Evolutionary conservation across 495 filamentous ascomycete genomes (phyloP).

Genomic region (Aspergillus incahuasiensis): DNA sequence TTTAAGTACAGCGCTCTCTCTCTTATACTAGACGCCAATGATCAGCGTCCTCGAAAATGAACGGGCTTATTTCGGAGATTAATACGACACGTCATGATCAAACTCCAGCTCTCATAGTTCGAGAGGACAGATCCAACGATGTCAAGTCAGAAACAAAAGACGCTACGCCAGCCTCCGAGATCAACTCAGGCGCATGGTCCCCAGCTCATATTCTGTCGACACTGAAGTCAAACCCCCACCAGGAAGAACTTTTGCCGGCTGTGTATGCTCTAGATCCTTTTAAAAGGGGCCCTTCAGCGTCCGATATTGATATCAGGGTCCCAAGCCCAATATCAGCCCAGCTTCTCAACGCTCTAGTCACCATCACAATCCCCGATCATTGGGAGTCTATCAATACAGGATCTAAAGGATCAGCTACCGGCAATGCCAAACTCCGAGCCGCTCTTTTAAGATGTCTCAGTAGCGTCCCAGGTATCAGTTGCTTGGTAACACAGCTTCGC

Average conservation of each 20-base stretch:
- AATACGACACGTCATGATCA: slow-evolving; percentile 32
- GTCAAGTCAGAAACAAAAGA: slow-evolving; percentile 7
- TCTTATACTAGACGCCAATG: background rate
- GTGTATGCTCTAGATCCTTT: slow-evolving; percentile 51
- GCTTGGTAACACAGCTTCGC: slow-evolving; percentile 59
- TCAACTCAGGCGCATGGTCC: slow-evolving; percentile 29
- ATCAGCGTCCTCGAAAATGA: slow-evolving; percentile 27
- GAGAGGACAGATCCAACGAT: slow-evolving; percentile 12
- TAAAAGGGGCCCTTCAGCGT: slow-evolving; percentile 23
- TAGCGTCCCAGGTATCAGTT: slow-evolving; percentile 68
- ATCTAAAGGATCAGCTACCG: slow-evolving; percentile 26
- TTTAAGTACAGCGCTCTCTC: slow-evolving; percentile 11
- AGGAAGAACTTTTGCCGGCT: slow-evolving; percentile 48
- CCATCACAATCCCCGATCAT: slow-evolving; percentile 67
- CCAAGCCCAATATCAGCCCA: slow-evolving; percentile 63
- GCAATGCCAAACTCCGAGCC: slow-evolving; percentile 28
- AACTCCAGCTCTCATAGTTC: slow-evolving; percentile 16
- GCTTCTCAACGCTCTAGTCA: slow-evolving; percentile 65
- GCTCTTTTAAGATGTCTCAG: slow-evolving; percentile 63
- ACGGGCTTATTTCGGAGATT: slow-evolving; percentile 39
- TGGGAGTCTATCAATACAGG: slow-evolving; percentile 60
- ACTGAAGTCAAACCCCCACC: slow-evolving; percentile 61
- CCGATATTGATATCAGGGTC: slow-evolving; percentile 54
- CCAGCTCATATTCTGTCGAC: slow-evolving; percentile 57
- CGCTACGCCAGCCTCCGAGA: slow-evolving; percentile 12